Base-by-base conservation (phyloP, 2,329 filamentous ascomycete species). In the Verticillium alfalfae region DNA sequence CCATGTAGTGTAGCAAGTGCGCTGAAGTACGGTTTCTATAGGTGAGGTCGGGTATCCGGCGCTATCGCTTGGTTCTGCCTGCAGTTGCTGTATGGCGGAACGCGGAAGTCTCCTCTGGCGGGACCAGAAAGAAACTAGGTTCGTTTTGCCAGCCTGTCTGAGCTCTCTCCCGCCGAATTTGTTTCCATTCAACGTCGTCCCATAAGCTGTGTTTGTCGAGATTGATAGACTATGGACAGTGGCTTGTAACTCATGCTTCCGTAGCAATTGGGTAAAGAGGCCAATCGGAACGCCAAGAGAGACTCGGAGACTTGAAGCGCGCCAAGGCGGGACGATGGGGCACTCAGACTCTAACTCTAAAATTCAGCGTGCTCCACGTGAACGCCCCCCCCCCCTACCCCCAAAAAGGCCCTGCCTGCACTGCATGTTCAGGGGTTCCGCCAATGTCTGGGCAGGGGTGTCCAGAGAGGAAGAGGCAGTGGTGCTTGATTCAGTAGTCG, bases 281-380 rank as follows among this genome's bases (percentile, higher is more conserved):
- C 45, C 45, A 52, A 52, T 52, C 45, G 45, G 45, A 52, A 52
- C 45, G 45, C 45, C 45, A 52, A 52, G 45, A 52, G 16, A 26
- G 6, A 31, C 26, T 49, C 57, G 57, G 57, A 49, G 57, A 58
- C 57, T 58, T 58, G 57, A 58, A 58, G 57, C 57, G 45, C 18
- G 57, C 57, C 57, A 58, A 58, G 57, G 26, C 57, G 57, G 57
- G 57, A 58, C 18, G 45, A 52, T 52, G 45, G 45, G 16, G 45
- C 45, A 12, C 45, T 52, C 45, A 18, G 34, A 34, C 57, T 39
- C 57, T 58, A 58, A 58, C 45, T 52, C 45, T 52, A 52, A 52
- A 52, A 52, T 10, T 18, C 18, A 52, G 45, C 22, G 45, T 52
- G 45, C 45, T 26, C n/a, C 22, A 22, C 7, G 45, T 10, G n/a